Evolutionary conservation across 2,329 filamentous ascomycete genomes (phyloP).

Genomic region (Sarocladium brachiariae): DNA sequence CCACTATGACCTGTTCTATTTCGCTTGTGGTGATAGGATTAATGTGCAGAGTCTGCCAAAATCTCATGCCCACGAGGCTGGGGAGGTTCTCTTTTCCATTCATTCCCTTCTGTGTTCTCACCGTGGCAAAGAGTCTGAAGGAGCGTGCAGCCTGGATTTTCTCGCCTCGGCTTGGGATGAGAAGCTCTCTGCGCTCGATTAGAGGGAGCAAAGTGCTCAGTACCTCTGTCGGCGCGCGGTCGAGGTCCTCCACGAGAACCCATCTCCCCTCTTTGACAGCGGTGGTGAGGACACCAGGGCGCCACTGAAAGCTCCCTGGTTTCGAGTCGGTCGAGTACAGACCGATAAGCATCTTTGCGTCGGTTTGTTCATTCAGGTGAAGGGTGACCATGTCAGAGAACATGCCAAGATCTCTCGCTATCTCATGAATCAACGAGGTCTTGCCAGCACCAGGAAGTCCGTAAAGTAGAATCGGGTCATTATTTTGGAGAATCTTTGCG

Average conservation of each 20-base stretch:
- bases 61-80: constrained; percentile 71
- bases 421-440: constrained; percentile 75
- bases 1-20: constrained; percentile 64
- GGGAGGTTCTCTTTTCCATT: constrained; percentile 62
- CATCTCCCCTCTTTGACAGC: constrained; percentile 91
- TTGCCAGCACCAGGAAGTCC: constrained; percentile 86
- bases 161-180: constrained; percentile 85
- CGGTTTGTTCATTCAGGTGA: constrained; percentile 95
- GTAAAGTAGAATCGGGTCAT: constrained; percentile 70
- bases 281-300: constrained; percentile 84
- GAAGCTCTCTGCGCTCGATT: constrained; percentile 83
- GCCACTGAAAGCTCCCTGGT: constrained; percentile 87
- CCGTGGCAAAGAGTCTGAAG: constrained; percentile 88
- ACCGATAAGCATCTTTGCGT: constrained; percentile 92
- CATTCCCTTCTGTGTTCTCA: constrained; percentile 67
- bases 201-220: constrained; percentile 88
- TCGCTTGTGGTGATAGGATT: constrained; percentile 61
- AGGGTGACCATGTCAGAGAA: constrained; percentile 82
- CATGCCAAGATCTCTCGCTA: constrained; percentile 73
- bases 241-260: constrained; percentile 95
- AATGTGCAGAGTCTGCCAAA: constrained; percentile 77
- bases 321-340: constrained; percentile 86
- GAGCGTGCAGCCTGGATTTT: constrained; percentile 73
- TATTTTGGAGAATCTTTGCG: constrained; percentile 57
- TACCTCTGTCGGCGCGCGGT: constrained; percentile 90